phyloP scores from a whole-genome alignment of 495 filamentous ascomycete genomes.

The Staphylotrichum tortipilum region DNA sequence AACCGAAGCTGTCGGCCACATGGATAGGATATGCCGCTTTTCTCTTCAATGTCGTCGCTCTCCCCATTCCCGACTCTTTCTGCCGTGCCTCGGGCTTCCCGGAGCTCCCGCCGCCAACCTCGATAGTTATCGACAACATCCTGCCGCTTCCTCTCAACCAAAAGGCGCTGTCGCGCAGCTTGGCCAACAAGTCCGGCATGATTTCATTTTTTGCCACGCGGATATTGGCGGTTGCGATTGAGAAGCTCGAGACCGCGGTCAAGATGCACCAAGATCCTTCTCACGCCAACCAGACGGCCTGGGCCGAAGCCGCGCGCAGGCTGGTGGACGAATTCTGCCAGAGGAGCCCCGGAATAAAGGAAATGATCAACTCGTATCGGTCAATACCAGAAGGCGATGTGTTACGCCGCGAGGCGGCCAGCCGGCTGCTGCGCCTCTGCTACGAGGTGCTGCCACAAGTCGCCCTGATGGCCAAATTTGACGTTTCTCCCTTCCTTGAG shows the following conservation, averaged over 20 bases:
- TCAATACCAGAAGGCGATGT: slow-evolving; percentile 56
- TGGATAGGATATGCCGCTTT: slow-evolving; percentile 93
- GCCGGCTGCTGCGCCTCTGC: slow-evolving; percentile 65
- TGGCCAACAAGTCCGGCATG: slow-evolving; percentile 64
- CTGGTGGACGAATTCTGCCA: slow-evolving; percentile 67
- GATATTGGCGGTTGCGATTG: slow-evolving; percentile 65
- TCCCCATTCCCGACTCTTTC: slow-evolving; percentile 63
- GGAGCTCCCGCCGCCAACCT: slow-evolving; percentile 62
- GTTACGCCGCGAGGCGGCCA: slow-evolving; percentile 68
- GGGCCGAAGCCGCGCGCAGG: slow-evolving; percentile 56
- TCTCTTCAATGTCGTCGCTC: slow-evolving; percentile 64
- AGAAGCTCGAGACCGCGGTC: slow-evolving; percentile 61
- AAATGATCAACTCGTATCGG: slow-evolving; percentile 61
- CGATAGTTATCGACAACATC: slow-evolving; percentile 72
- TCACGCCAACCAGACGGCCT: slow-evolving; percentile 38
- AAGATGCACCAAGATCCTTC: slow-evolving; percentile 44
- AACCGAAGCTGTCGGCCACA: slow-evolving; percentile 80
- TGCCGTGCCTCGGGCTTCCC: slow-evolving; percentile 47
- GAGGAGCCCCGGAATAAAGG: slow-evolving; percentile 68
- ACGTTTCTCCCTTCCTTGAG: slow-evolving; percentile 68
- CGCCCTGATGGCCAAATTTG: slow-evolving; percentile 74
- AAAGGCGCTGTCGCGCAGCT: slow-evolving; percentile 64
- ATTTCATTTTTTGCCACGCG: slow-evolving; percentile 76
- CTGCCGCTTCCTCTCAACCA: slow-evolving; percentile 75
- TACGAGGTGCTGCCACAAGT: slow-evolving; percentile 74